A percentile compares a stretch with the other conserved stretches of the same genome.
phyloP scores from a whole-genome alignment of 495 filamentous ascomycete species.

The Penicillium roqueforti region DNA sequence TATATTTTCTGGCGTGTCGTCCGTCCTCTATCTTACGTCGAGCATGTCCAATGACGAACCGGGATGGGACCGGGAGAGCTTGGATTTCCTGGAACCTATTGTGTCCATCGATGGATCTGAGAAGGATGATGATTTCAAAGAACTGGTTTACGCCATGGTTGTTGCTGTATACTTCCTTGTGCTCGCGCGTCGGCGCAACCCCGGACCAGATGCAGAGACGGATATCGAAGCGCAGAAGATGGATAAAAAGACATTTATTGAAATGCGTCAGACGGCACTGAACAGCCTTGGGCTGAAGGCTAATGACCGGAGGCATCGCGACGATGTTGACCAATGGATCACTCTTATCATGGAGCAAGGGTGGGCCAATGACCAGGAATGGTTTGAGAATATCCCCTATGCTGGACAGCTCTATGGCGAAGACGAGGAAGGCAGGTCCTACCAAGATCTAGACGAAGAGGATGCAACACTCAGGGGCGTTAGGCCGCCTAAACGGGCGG shows the following conservation, averaged over 20 bases:
- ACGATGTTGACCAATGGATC: constrained; percentile 59
- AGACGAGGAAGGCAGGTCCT: constrained; percentile 38
- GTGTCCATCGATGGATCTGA: constrained; percentile 25
- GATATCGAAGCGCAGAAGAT: constrained; percentile 33
- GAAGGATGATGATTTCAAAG: constrained; percentile 40
- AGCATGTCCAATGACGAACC: constrained; percentile 29
- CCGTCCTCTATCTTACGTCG: constrained; percentile 45
- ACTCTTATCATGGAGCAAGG: constrained; percentile 49
- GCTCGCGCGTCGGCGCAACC: constrained; percentile 39
- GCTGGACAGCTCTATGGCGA: constrained; percentile 41
- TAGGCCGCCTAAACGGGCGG: constrained; percentile 23
- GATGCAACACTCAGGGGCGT: constrained; percentile 23
- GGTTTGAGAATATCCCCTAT: constrained; percentile 56
- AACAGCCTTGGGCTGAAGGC: constrained; percentile 35
- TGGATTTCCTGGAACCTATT: constrained; percentile 38
- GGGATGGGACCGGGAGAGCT: constrained; percentile 35
- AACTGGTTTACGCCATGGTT: constrained; percentile 43
- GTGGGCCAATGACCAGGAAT: constrained; percentile 63
- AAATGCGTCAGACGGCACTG: constrained; percentile 47
- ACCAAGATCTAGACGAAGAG: constrained; percentile 31
- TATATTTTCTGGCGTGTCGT: constrained; percentile 59
- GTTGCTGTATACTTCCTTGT: constrained; percentile 66
- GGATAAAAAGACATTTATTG: constrained; percentile 46
- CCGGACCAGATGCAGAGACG: constrained; percentile 17
- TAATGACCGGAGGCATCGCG: constrained; percentile 36